Evolutionary conservation across 2,329 filamentous ascomycete genomes (phyloP).

Genomic region (Epichloe coenophiala): DNA sequence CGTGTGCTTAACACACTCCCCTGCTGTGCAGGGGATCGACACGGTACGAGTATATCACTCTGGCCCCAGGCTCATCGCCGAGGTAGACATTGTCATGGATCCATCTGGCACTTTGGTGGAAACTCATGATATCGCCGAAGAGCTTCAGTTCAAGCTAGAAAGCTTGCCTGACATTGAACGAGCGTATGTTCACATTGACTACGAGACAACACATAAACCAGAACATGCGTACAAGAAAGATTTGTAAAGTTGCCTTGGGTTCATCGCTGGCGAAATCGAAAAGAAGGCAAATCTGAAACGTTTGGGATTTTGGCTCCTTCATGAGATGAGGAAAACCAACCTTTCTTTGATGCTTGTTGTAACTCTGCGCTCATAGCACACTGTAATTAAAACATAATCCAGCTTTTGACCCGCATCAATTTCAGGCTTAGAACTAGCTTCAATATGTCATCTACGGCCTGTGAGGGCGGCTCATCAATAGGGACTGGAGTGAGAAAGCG

Average conservation of each 20-base stretch:
- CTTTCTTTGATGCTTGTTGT: too few species aligned
- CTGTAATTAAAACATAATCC: too few species aligned
- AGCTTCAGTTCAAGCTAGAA: conserved; percentile 87
- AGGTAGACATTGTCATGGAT: conserved; percentile 94
- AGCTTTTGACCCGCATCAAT: too few species aligned
- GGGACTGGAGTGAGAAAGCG: too few species aligned
- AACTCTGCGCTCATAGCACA: too few species aligned
- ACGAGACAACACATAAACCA: conserved; percentile 89
- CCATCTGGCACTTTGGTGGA: conserved; percentile 55
- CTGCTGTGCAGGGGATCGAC: conserved; percentile 72
- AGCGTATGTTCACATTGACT: conserved; percentile 94
- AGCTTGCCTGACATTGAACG: conserved; percentile 82
- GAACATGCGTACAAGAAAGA: conserved; percentile 60
- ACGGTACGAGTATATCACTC: conserved; percentile 91
- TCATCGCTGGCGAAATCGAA: too few species aligned
- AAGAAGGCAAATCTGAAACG: too few species aligned
- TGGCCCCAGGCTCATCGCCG: conserved; percentile 77
- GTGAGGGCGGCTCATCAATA: too few species aligned
- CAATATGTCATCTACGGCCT: too few species aligned
- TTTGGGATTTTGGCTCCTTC: too few species aligned
- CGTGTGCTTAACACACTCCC: conserved; percentile 79
- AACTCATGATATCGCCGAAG: conserved; percentile 89
- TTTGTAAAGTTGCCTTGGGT: conserved; percentile 20
- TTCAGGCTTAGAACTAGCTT: too few species aligned
- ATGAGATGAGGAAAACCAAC: too few species aligned